Evolutionary conservation across 306 rosid genomes (phyloP).

Genomic region (Bauhinia variegata): DNA sequence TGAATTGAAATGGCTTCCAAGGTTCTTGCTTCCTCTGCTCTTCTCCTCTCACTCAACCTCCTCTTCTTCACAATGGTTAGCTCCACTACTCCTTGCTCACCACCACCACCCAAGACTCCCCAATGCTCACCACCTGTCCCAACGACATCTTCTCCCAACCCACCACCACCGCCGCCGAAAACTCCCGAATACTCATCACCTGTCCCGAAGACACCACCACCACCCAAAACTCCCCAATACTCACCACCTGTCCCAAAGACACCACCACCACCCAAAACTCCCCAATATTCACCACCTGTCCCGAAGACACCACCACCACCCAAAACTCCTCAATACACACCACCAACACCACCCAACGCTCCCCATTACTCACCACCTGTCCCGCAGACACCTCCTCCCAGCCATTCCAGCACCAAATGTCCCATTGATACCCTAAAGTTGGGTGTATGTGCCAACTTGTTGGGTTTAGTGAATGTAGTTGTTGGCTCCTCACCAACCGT

Average conservation of each 20-base stretch:
- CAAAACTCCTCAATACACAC: too few species aligned
- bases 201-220: slow-evolving; percentile 4
- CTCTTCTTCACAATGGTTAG: background rate
- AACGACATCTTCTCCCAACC: too few species aligned
- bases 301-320: too few species aligned
- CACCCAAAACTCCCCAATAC: slow-evolving; percentile 11
- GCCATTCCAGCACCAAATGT: too few species aligned
- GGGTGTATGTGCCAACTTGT: slow-evolving; percentile 41
- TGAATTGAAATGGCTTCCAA: background rate
- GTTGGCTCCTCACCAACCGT: slow-evolving; percentile 39
- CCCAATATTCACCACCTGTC: too few species aligned
- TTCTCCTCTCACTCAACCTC: background rate
- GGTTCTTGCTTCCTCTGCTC: background rate
- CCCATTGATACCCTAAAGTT: slow-evolving; percentile 42
- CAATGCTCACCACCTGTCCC: too few species aligned
- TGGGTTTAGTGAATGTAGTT: slow-evolving; percentile 29
- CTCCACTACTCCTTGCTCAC: background rate
- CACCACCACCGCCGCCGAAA: too few species aligned
- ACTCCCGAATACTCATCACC: background rate
- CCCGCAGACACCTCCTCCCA: too few species aligned
- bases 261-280: slow-evolving; percentile 27
- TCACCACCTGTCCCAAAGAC: too few species aligned
- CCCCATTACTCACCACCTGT: too few species aligned
- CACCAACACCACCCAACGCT: slow-evolving; percentile 22
- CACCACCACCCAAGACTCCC: slow-evolving; percentile 26